Evolutionary conservation across 306 rosid species (phyloP).

Genomic region (barrel medic (Medicago truncatula)): DNA sequence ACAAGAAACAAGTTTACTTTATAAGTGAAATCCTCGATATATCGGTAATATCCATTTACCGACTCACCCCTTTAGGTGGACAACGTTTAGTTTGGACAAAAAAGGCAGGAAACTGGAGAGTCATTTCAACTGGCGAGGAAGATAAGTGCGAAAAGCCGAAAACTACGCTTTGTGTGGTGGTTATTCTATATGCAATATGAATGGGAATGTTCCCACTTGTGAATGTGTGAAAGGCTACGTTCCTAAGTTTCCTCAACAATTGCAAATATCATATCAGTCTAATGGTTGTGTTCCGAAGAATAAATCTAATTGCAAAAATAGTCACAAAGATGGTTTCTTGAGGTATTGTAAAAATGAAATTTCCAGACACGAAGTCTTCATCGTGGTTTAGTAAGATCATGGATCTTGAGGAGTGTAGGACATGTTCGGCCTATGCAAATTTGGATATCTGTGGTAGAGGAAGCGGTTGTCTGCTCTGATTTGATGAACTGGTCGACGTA

Average conservation of each 20-base stretch:
- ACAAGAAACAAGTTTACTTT: too few relatives aligned
- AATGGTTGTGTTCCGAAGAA: too few relatives aligned
- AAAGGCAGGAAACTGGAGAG: too few relatives aligned
- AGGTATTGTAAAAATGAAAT: neutral
- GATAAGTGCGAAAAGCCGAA: too few relatives aligned
- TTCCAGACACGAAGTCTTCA: neutral
- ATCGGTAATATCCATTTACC: too few relatives aligned
- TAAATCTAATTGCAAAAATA: too few relatives aligned
- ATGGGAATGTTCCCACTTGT: neutral
- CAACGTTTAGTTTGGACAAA: too few relatives aligned
- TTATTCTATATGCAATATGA: neutral
- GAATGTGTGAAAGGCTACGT: neutral
- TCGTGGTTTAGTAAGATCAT: neutral
- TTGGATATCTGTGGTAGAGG: neutral
- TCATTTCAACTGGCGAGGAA: too few relatives aligned
- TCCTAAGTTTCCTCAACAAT: slow-evolving; percentile 12
- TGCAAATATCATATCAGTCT: slow-evolving; percentile 21
- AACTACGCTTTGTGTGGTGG: neutral
- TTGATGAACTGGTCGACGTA: neutral
- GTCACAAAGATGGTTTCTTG: too few relatives aligned
- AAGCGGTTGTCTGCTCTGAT: neutral
- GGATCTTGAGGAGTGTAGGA: neutral
- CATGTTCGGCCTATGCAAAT: neutral
- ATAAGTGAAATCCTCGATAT: too few relatives aligned
- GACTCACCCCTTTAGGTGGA: too few relatives aligned